These are phyloP conservation scores for Kodamaea sagamina DNA, from an alignment of 805 yeast species.

Conservation along the genomic window DNA sequence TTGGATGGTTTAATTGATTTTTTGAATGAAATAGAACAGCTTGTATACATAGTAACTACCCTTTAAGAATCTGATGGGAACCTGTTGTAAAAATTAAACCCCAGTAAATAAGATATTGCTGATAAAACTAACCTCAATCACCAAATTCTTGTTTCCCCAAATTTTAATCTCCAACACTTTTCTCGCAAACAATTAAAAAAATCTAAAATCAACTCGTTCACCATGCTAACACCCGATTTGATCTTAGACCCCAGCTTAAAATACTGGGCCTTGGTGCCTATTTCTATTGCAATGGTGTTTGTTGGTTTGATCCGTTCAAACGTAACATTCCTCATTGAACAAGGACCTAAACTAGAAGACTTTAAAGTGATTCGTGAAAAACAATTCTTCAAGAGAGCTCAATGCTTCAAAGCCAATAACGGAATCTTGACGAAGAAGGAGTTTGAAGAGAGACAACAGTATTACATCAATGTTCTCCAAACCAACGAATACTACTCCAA, in stretches of 20 bases:
- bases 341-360: constrained; percentile 56
- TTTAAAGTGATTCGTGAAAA: constrained; percentile 54
- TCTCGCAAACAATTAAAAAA: constrained; percentile 1
- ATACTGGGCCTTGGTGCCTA: constrained; percentile 90
- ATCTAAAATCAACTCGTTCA: background rate
- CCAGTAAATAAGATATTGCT: no score
- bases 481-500: constrained; percentile 59
- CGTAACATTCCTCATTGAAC: constrained; percentile 59
- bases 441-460: constrained; percentile 54
- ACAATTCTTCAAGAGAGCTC: constrained; percentile 62
- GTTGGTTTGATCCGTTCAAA: constrained; percentile 79
- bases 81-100: no score
- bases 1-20: no score
- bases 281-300: constrained; percentile 83
- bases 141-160: background rate
- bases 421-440: constrained; percentile 52
- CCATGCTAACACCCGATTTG: constrained; percentile 25
- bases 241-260: constrained; percentile 78
- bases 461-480: constrained; percentile 49
- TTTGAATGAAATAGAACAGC: no score
- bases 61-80: no score
- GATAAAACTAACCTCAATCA: no score
- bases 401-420: constrained; percentile 56
- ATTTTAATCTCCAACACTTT: background rate
- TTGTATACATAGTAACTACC: no score